These are phyloP conservation scores for Penium margaritaceum DNA, from an alignment of 139 green algal species.

Conservation along the genomic window DNA sequence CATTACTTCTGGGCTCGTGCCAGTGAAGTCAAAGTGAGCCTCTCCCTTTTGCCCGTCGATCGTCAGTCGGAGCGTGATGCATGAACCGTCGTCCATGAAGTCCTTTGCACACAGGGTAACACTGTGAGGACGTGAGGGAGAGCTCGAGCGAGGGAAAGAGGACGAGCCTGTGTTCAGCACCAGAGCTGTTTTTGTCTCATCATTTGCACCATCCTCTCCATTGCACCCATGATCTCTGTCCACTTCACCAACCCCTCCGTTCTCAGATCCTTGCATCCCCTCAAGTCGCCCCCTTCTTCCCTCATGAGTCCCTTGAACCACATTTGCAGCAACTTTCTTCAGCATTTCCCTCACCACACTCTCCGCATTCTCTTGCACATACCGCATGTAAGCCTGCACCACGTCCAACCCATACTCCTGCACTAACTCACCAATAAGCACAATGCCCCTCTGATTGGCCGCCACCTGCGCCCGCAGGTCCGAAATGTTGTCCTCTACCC, in stretches of 20 bases:
- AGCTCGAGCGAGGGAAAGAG: no score
- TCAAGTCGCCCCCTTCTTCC: no score
- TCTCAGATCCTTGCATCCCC: background rate
- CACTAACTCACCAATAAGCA: slow-evolving; percentile 78
- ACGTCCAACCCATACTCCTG: slow-evolving; percentile 65
- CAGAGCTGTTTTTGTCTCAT: no score
- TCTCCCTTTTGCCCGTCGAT: no score
- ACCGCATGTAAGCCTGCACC: slow-evolving; percentile 84
- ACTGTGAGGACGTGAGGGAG: no score
- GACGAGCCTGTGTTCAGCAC: no score
- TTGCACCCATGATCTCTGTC: background rate
- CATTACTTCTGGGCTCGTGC: slow-evolving; percentile 69
- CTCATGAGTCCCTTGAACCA: no score
- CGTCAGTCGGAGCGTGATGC: slow-evolving; percentile 70
- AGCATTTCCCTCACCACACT: slow-evolving; percentile 36
- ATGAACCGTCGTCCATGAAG: slow-evolving; percentile 88
- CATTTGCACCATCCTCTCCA: background rate
- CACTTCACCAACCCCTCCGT: background rate
- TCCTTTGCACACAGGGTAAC: slow-evolving; percentile 61
- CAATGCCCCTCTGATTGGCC: slow-evolving; percentile 85
- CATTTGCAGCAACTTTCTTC: no score
- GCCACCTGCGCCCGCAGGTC: slow-evolving; percentile 91
- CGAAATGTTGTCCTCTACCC: slow-evolving; percentile 82
- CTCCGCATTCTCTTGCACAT: slow-evolving; percentile 71
- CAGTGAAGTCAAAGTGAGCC: slow-evolving; percentile 87